phyloP scores from a whole-genome alignment of 768 basidiomycete species.

The Obba rivulosa region DNA sequence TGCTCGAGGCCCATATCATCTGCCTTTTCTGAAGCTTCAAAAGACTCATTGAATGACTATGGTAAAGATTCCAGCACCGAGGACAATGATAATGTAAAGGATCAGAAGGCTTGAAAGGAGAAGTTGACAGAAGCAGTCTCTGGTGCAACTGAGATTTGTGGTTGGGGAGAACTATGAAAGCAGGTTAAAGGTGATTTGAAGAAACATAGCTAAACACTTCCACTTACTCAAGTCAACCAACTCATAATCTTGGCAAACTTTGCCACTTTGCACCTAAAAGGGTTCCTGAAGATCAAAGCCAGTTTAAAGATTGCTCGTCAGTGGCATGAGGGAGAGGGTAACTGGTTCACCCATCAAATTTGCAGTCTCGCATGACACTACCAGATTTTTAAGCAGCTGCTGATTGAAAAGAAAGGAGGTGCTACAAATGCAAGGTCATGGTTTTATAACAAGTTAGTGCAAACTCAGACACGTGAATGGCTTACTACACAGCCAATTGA shows the following conservation, averaged over 20 bases:
- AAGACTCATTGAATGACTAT: too few species aligned
- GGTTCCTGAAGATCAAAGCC: constrained; percentile 20
- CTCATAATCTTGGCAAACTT: constrained; percentile 30
- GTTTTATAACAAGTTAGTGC: background rate
- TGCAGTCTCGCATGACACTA: constrained; percentile 11
- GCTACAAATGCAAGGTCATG: background rate
- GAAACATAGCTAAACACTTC: background rate
- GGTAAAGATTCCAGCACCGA: too few species aligned
- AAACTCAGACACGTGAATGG: background rate
- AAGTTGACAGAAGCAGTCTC: too few species aligned
- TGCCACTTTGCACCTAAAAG: constrained; percentile 30
- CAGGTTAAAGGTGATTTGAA: too few species aligned
- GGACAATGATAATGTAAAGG: too few species aligned
- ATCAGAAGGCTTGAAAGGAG: too few species aligned
- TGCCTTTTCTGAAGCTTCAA: too few species aligned
- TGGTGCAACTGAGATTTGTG: too few species aligned
- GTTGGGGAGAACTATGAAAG: background rate
- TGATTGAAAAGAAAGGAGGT: background rate
- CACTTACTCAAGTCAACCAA: constrained; percentile 19
- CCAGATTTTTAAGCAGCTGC: constrained; percentile 1
- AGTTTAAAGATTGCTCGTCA: constrained; percentile 32
- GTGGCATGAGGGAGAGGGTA: constrained; percentile 30
- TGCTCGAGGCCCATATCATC: too few species aligned
- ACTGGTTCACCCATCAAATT: constrained; percentile 24
- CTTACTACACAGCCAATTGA: background rate